Evolutionary conservation across 257 asterid species (phyloP), one percentile per base, ranked within the genome.

Genomic region (Hygrophila difformis): DNA sequence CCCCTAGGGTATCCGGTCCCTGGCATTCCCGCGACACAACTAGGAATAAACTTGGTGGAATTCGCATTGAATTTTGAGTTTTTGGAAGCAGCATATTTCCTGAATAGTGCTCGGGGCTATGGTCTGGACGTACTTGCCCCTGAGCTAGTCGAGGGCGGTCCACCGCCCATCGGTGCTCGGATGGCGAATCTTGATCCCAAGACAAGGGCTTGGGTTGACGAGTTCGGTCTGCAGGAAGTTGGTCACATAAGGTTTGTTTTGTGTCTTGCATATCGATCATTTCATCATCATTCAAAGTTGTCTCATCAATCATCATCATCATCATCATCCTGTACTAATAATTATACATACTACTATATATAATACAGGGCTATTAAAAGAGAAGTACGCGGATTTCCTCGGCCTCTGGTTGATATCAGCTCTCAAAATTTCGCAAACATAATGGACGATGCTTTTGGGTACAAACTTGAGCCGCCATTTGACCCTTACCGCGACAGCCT

Each of bases 341-440:
- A n/a, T n/a, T n/a, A n/a, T n/a, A n/a, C n/a, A n/a, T n/a, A n/a
- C n/a, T n/a, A n/a, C n/a, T n/a, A n/a, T n/a, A n/a, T n/a, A n/a
- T 12, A 6, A 24, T 20, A 45, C 58, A 77, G 82, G 53, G 76
- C 75, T 1, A 42, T 77, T 4, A 65, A 46, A 26, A 51, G 59
- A 16, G 62, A 72, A 0, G 70, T 70, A 1, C 72, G 81, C 20
- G 63, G 65, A 15, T 55, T 77, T 34, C 64, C 76, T 13, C 61
- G 81, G 49, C 86, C 86, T 13, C 36, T 53, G 29, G 1, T 76
- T 58, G 68, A 76, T 56, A 68, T 73, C 0, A 53, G 74, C 42
- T 67, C 74, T 4, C 18, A 22, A 18, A 53, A 48, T 53, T 77
- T 77, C 50, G 82, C 66, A 1, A 52, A 40, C 37, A 1, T 74